These are phyloP conservation scores for Stemphylium lycopersici DNA, from an alignment of 2,329 filamentous ascomycete genomes.

Conservation along the genomic window DNA sequence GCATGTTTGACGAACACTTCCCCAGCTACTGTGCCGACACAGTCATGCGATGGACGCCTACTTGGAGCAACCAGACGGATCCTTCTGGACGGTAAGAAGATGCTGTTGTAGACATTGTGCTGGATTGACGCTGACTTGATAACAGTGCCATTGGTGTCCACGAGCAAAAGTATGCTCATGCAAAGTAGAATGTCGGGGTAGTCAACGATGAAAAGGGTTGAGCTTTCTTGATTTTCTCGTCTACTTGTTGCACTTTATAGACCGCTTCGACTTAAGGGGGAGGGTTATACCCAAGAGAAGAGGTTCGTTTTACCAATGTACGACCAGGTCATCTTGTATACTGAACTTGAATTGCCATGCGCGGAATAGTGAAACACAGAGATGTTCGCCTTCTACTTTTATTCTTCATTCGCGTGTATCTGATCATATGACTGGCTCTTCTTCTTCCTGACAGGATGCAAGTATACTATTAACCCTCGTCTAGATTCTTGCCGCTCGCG, in stretches of 20 bases:
- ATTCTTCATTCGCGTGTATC: background rate
- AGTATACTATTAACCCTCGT: too few species aligned
- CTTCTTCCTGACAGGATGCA: too few species aligned
- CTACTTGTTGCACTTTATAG: conserved; percentile 6
- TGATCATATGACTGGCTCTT: too few species aligned
- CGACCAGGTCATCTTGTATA: background rate
- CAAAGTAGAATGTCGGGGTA: conserved; percentile 24
- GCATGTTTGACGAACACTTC: conserved; percentile 99
- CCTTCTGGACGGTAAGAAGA: conserved; percentile 80
- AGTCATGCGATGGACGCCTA: conserved; percentile 95
- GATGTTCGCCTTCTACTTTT: background rate
- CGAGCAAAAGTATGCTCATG: conserved; percentile 42
- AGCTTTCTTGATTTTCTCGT: background rate
- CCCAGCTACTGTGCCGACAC: conserved; percentile 88
- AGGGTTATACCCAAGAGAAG: background rate
- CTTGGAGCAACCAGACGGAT: conserved; percentile 95
- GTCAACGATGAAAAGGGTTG: background rate
- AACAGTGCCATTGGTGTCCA: conserved; percentile 44
- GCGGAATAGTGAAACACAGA: background rate
- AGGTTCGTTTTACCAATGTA: background rate
- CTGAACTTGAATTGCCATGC: background rate
- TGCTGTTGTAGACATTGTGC: background rate
- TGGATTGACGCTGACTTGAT: conserved; percentile 14
- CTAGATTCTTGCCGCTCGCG: background rate
- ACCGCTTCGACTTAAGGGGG: background rate